Percentiles rank a stretch among this genome's conserved stretches.
Conservation (phyloP, 148 eudicot species). For the Dianthus caryophyllus region DNA sequence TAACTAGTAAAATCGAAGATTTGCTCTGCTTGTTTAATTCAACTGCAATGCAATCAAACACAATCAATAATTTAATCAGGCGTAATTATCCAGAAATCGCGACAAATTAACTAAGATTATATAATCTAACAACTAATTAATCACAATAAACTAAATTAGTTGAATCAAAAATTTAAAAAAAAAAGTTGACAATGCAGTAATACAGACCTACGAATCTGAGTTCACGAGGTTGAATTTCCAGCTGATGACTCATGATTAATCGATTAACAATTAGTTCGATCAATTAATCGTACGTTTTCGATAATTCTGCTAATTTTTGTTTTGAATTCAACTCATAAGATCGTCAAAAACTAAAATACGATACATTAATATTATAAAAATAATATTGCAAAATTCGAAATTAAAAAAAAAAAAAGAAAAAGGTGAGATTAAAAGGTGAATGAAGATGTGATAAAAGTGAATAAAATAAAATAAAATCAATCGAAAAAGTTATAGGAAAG, state of each 20-base stretch:
- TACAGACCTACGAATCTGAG: slow-evolving; percentile 46
- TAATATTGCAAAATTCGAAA: not conserved
- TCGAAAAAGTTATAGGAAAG: not conserved
- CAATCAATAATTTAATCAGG: not conserved
- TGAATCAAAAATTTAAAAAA: not conserved
- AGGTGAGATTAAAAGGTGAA: not conserved
- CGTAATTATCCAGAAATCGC: not conserved
- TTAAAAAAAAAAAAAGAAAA: not conserved
- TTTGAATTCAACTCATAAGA: slow-evolving; percentile 9
- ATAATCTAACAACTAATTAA: not conserved
- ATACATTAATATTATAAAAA: not conserved
- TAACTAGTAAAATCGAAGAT: slow-evolving; percentile 56
- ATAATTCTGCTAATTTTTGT: slow-evolving; percentile 24
- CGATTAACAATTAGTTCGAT: slow-evolving; percentile 8
- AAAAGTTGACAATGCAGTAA: not conserved
- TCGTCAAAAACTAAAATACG: not conserved
- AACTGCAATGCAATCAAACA: slow-evolving; percentile 32
- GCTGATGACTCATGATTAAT: slow-evolving; percentile 40
- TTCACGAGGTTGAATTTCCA: slow-evolving; percentile 64
- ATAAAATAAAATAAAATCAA: too few species aligned
- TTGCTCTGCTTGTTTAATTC: slow-evolving; percentile 75
- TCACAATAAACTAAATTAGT: not conserved
- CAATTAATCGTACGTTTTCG: not conserved
- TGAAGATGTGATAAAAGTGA: too few species aligned
- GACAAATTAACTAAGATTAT: not conserved